Evolutionary conservation across 1,139 yeast genomes (phyloP), one percentile per base, ranked within the genome.

Genomic region (Kurtzmaniella natalensis): DNA sequence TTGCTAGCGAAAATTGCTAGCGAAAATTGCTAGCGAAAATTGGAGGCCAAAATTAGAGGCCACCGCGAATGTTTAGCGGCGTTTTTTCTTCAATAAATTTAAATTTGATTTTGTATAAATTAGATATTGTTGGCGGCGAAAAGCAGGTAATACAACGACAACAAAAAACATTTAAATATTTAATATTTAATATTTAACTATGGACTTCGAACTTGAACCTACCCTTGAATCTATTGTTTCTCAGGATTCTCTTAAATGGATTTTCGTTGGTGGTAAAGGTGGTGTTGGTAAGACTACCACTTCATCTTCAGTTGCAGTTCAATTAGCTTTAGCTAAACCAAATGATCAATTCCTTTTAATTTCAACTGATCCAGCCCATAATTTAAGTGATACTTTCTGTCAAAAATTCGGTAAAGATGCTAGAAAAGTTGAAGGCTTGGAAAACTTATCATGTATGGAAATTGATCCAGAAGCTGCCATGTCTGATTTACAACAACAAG

Each of bases 231-330:
- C 84, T 18, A 62, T 83, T 35, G 65, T 83, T 34, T 53, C 68
- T 21, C 87, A 82, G 45, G 83, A 74, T 22, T 64, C 92, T 13
- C 75, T 92, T 51, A 85, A 85, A 53, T 92, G 98, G 98, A 84
- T 92, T 45, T 92, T 92, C 54, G 97, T 89, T 28, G 98, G 98
- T 42, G 98, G 98, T 50, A 92, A 92, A 69, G 98, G 98, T 57
- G 98, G 98, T 61, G 98, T 92, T 25, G 98, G 98, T 48, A 92
- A 92, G 59, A 92, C 98, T 46, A 92, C 98, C 29, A 86, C 96
- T 3, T 89, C 97, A 1, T 89, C 96, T 33, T 88, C 97, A 16
- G 75, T 92, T 46, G 95, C 98, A 18, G 85, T 89, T 40, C 97
- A 92, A 61, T 67, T 83, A 53, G 92, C 94, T 3, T 65, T 87